Base-by-base conservation (phyloP, 108 stramenopile species). In the Fragilaria crotonensis region DNA sequence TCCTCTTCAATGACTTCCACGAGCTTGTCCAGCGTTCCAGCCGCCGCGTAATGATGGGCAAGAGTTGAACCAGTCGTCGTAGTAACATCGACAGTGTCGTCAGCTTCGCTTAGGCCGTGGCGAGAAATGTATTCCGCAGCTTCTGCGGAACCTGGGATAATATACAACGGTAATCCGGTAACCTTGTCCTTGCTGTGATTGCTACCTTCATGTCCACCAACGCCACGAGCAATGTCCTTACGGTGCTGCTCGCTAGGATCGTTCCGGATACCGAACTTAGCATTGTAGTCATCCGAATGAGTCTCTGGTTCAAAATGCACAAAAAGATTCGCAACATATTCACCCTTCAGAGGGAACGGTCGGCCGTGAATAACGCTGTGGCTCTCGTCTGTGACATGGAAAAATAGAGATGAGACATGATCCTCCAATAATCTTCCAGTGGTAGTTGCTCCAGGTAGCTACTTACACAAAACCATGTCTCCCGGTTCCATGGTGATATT, bases 401-500 rank as follows among this genome's bases (percentile, higher is more conserved):
- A 51, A 21, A 19, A 20, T 51, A 28, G 28, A 25, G 28, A 29
- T 30, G 70, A 72, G 23, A 70, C 54, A 54, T 77, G 78, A 63
- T 73, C 68, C 45, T 48, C 72, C 64, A 29, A 79, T 14, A 9
- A 69, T 72, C 74, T 75, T 73, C 45, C 64, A 57, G 32, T 75
- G 58, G 26, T 67, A 57, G 22, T 67, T 21, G 22, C 49, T 5
- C 19, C 19, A 50, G 49, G 22, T 9, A 22, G n/a, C n/a, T n/a
- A n/a, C n/a, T n/a, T n/a, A n/a, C n/a, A 61, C 14, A 45, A 73
- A 30, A 91, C 78, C 72, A 89, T 69, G 47, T 91, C 87, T 36
- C 96, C 94, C 18, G 94, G 93, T 59, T 81, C 75, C 85, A 97
- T 86, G 11, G 96, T 97, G 26, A 97, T 81, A 75, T 95, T 95